Evolutionary conservation across 1,284 basidiomycete species (phyloP).

Genomic region (Cutaneotrichosporon curvatum): DNA sequence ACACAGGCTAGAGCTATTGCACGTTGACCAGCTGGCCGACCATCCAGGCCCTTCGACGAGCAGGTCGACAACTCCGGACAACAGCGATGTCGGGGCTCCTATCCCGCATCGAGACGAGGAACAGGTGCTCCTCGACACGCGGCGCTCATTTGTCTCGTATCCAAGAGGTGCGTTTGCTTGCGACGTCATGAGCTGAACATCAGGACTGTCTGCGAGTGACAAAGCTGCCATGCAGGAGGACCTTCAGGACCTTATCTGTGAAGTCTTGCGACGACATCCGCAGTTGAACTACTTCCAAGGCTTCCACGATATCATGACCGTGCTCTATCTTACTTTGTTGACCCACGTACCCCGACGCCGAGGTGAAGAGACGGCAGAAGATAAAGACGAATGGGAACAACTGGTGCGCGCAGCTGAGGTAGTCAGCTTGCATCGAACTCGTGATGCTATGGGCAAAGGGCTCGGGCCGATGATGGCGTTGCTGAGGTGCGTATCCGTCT

Average conservation of each 20-base stretch:
- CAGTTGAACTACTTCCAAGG: slow-evolving; percentile 83
- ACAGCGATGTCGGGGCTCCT: slow-evolving; percentile 2
- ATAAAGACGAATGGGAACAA: slow-evolving; percentile 50
- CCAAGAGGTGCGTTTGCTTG: slow-evolving; percentile 58
- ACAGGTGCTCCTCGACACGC: slow-evolving; percentile 77
- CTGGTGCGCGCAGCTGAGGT: slow-evolving; percentile 55
- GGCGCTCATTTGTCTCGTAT: slow-evolving; percentile 82
- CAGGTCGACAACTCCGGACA: slow-evolving; percentile 1
- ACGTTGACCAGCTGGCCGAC: slow-evolving; percentile 5
- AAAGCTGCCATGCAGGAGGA: slow-evolving; percentile 57
- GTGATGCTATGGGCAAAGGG: slow-evolving; percentile 80
- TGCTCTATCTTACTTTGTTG: slow-evolving; percentile 68
- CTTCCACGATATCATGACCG: slow-evolving; percentile 85
- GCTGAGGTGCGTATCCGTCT: slow-evolving; percentile 54
- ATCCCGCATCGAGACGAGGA: slow-evolving; percentile 64
- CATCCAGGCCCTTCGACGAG: neutral
- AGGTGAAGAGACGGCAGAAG: slow-evolving; percentile 18
- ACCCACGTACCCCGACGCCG: slow-evolving; percentile 2
- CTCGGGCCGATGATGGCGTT: slow-evolving; percentile 79
- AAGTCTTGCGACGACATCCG: slow-evolving; percentile 64
- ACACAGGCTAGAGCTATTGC: slow-evolving; percentile 26
- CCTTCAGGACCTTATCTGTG: slow-evolving; percentile 65
- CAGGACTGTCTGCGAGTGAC: slow-evolving; percentile 22
- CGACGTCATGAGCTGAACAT: neutral
- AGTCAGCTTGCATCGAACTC: slow-evolving; percentile 64